Percentiles rank a stretch among this genome's conserved stretches.
Conservation (phyloP, 2,329 filamentous ascomycete genomes). For the Parafenestella ontariensis region DNA sequence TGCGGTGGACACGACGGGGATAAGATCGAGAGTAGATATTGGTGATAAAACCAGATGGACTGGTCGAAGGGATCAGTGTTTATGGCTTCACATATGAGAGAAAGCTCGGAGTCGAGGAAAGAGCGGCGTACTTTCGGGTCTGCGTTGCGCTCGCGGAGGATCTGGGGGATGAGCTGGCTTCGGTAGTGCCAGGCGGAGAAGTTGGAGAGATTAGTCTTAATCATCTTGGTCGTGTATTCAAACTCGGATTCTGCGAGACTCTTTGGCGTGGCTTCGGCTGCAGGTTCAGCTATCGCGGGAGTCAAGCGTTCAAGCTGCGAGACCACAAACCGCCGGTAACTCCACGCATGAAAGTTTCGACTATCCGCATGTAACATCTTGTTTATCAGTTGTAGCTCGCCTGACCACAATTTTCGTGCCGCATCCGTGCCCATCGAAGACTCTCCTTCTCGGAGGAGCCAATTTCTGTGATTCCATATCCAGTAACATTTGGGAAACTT, state of each 20-base stretch:
- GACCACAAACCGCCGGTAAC: constrained; percentile 83
- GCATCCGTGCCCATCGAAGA: constrained; percentile 62
- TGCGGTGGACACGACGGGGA: constrained; percentile 59
- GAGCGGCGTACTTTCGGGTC: constrained; percentile 66
- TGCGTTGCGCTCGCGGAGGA: constrained; percentile 75
- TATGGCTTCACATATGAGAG: constrained; percentile 76
- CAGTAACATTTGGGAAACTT: constrained; percentile 97
- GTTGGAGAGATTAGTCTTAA: constrained; percentile 83
- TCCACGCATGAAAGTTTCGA: constrained; percentile 97
- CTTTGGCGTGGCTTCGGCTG: constrained; percentile 12
- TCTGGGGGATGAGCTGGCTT: constrained; percentile 78
- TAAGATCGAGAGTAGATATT: constrained; percentile 76
- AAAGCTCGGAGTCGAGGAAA: constrained; percentile 80
- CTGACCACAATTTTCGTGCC: constrained; percentile 77
- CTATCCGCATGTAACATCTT: constrained; percentile 89
- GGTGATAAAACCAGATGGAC: constrained; percentile 96
- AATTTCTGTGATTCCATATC: constrained; percentile 97
- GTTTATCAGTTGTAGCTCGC: constrained; percentile 79
- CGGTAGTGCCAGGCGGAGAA: constrained; percentile 97
- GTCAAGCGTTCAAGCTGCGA: constrained; percentile 70
- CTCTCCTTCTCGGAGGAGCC: constrained; percentile 79
- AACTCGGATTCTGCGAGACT: constrained; percentile 84
- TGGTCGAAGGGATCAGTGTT: constrained; percentile 94
- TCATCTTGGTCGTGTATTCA: constrained; percentile 89
- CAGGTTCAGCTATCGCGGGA: neutral